A percentile compares a stretch with the other conserved stretches of the same genome.
Conservation (phyloP, 169 alveolate genomes). For the Plasmodium vivax region DNA sequence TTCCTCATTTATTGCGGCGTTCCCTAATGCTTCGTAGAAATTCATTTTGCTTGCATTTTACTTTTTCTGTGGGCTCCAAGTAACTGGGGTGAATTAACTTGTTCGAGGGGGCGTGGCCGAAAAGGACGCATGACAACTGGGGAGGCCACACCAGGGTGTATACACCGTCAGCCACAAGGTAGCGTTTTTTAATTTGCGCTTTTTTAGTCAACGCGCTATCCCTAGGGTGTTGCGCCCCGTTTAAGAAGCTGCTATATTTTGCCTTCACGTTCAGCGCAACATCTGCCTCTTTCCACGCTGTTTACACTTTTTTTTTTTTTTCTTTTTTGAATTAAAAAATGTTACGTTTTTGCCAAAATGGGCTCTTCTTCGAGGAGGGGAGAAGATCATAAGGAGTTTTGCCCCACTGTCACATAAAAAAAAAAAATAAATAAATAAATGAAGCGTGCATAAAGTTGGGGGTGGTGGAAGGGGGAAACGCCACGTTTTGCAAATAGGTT, state of each 20-base stretch:
- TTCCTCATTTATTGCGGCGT: conserved; percentile 60
- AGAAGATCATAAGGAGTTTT: background rate
- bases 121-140: background rate
- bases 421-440: background rate
- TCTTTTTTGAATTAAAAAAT: background rate
- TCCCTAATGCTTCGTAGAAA: conserved; percentile 48
- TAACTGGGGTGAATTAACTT: background rate
- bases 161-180: background rate
- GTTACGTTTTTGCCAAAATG: background rate
- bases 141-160: background rate
- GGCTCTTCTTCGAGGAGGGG: background rate
- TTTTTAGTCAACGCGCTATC: background rate
- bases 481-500: background rate
- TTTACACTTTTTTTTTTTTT: background rate
- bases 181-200: background rate
- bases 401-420: background rate
- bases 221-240: background rate
- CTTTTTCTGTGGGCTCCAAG: background rate
- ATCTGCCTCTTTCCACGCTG: background rate
- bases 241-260: background rate
- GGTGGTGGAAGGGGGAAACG: background rate
- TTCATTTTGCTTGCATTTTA: conserved; percentile 38
- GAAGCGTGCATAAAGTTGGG: background rate
- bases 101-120: background rate
- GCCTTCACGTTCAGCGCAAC: background rate